phyloP scores from a whole-genome alignment of 2,329 filamentous ascomycete species.

The Verticillium albo-atrum region DNA sequence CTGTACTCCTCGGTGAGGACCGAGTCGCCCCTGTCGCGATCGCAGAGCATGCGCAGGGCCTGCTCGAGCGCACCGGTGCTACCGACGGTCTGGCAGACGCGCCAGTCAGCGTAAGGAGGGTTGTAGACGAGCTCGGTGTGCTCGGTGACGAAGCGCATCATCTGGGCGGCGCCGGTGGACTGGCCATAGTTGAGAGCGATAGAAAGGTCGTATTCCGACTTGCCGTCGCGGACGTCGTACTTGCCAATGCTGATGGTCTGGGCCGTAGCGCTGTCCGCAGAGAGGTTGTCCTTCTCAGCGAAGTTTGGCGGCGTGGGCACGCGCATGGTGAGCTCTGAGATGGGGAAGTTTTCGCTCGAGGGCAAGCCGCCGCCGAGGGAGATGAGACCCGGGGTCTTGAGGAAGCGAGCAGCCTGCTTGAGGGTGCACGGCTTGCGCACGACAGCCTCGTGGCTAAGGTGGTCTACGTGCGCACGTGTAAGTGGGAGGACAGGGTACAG shows the following conservation, averaged over 20 bases:
- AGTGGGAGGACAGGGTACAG: background rate
- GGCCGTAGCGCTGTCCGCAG: constrained; percentile 38
- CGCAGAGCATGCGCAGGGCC: constrained; percentile 74
- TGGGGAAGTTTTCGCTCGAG: constrained; percentile 87
- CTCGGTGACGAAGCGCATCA: constrained; percentile 88
- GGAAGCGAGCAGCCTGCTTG: constrained; percentile 74
- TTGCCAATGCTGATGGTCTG: constrained; percentile 67
- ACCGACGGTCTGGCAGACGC: constrained; percentile 75
- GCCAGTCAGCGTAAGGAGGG: constrained; percentile 89
- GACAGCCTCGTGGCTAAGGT: constrained; percentile 59
- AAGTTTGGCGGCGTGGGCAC: constrained; percentile 68
- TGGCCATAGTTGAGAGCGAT: constrained; percentile 93
- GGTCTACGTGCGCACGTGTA: constrained; percentile 32
- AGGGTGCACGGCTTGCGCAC: constrained; percentile 64
- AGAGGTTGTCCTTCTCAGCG: constrained; percentile 61
- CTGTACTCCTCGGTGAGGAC: constrained; percentile 88
- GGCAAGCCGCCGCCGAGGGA: constrained; percentile 91
- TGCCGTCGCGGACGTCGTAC: constrained; percentile 67
- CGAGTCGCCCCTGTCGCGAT: constrained; percentile 64
- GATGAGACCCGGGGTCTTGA: constrained; percentile 80
- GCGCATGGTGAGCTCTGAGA: constrained; percentile 71
- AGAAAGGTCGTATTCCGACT: constrained; percentile 63
- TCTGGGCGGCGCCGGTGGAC: constrained; percentile 76
- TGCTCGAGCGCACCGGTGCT: constrained; percentile 85
- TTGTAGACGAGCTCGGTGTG: constrained; percentile 88